Evolutionary conservation across 2,329 filamentous ascomycete species (phyloP).

Genomic region (Venturia carpophila): DNA sequence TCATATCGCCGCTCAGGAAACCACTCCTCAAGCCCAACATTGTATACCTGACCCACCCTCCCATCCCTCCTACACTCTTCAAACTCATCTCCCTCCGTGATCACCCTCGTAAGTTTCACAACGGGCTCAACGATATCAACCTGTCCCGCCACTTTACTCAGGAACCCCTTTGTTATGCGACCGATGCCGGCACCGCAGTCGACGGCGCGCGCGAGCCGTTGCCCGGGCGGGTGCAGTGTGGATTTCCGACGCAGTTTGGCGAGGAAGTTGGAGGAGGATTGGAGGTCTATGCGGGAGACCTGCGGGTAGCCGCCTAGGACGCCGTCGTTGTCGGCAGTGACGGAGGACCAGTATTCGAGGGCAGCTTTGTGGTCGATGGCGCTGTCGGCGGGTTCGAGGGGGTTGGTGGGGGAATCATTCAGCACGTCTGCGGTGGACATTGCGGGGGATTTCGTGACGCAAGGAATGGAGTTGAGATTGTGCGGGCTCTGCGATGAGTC

Average conservation of each 20-base stretch:
- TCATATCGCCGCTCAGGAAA: constrained; percentile 53
- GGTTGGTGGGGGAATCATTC: not conserved
- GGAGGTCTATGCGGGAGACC: constrained; percentile 62
- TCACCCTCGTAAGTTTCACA: constrained; percentile 62
- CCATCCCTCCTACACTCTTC: constrained; percentile 33
- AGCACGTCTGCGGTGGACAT: not conserved
- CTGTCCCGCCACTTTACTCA: constrained; percentile 59
- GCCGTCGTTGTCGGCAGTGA: constrained; percentile 53
- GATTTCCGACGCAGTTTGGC: constrained; percentile 51
- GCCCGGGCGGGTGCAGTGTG: constrained; percentile 23
- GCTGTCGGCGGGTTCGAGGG: constrained; percentile 29
- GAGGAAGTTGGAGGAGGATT: constrained; percentile 61
- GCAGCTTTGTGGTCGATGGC: constrained; percentile 38
- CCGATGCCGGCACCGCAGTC: constrained; percentile 69
- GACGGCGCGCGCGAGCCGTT: constrained; percentile 36
- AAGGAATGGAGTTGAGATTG: not conserved
- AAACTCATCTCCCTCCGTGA: constrained; percentile 36
- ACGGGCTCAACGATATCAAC: constrained; percentile 86
- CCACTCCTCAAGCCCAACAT: constrained; percentile 69
- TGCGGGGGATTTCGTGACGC: not conserved
- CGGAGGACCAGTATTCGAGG: constrained; percentile 45
- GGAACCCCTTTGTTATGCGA: constrained; percentile 67
- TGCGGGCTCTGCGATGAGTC: not conserved
- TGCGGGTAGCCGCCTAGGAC: constrained; percentile 72
- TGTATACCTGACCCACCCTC: constrained; percentile 57